Evolutionary conservation across 2,329 filamentous ascomycete species (phyloP), one percentile per base, ranked within the genome.

Genomic region (Alternaria rosae): DNA sequence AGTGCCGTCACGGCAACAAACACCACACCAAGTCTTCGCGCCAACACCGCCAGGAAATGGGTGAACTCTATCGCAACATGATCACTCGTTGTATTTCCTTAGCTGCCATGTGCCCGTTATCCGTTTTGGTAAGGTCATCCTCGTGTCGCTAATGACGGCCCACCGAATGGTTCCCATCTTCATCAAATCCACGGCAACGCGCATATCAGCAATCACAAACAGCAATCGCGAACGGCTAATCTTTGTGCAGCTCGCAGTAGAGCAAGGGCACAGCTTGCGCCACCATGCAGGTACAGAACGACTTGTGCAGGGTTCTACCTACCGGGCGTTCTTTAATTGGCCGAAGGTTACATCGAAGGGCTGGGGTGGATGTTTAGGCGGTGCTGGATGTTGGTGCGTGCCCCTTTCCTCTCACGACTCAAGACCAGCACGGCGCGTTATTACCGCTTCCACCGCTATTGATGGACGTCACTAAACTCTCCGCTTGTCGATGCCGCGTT

Each of bases 201-300:
- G 54, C 47, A 47, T 47, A 59, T 38, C 57, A 63, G 57, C 63
- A 55, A 59, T 66, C 47, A 61, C 38, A 57, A 63, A 6, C 13
- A 61, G 43, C 48, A 62, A 61, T 26, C 48, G 48, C 61, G 61
- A 68, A 67, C 62, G 65, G 63, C 66, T 64, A 51, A 67, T 62
- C 65, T 45, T 62, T 65, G 62, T 64, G 63, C 63, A 62, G 42
- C 60, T 62, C 57, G 57, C 64, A 55, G 54, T 61, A 57, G 57
- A 67, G 64, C 64, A 61, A 67, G 65, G 61, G 59, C 44, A 44
- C 61, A 59, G 64, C 61, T 55, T 53, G 26, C 35, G 58, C 53
- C 54, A 56, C 50, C 42, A 72, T 68, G 70, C 69, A 72, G 70
- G 70, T 70, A 72, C 70, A 62, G 50, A 61, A 61, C 47, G 66